phyloP scores from a whole-genome alignment of 495 filamentous ascomycete species.

The Daldinia childiae region DNA sequence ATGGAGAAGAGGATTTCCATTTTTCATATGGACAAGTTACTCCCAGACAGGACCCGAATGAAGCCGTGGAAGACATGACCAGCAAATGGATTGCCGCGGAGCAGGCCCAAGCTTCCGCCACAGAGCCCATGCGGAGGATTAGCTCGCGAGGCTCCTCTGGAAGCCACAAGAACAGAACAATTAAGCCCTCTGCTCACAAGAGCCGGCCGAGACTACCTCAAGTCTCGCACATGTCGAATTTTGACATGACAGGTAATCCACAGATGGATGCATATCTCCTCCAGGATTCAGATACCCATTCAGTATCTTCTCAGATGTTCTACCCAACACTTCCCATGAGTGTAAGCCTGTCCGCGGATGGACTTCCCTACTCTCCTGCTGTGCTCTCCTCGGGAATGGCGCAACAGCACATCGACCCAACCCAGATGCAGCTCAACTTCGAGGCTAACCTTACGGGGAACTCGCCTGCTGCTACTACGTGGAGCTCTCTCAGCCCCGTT shows the following conservation, averaged over 20 bases:
- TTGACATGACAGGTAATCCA: constrained; percentile 61
- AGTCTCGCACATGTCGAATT: constrained; percentile 58
- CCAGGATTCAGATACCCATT: constrained; percentile 57
- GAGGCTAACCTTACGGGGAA: constrained; percentile 52
- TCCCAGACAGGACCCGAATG: constrained; percentile 59
- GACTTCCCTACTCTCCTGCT: constrained; percentile 53
- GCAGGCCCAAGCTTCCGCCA: constrained; percentile 45
- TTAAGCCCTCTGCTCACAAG: constrained; percentile 57
- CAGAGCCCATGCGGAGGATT: constrained; percentile 59
- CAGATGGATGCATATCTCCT: constrained; percentile 59
- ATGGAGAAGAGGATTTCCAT: constrained; percentile 61
- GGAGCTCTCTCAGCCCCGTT: constrained; percentile 60
- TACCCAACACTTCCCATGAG: constrained; percentile 53
- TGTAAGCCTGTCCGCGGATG: constrained; percentile 52
- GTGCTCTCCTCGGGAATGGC: constrained; percentile 49
- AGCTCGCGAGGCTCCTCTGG: constrained; percentile 58
- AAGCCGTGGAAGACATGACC: constrained; percentile 57
- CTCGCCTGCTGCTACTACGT: constrained; percentile 56
- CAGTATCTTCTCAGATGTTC: constrained; percentile 54
- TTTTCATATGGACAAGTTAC: constrained; percentile 60
- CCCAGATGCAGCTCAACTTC: constrained; percentile 57
- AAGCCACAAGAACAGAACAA: constrained; percentile 59
- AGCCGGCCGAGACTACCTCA: constrained; percentile 55
- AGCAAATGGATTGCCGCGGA: constrained; percentile 54
- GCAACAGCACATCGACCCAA: constrained; percentile 53